Conservation (phyloP, 306 rosid genomes). For the Gillenia trifoliata region DNA sequence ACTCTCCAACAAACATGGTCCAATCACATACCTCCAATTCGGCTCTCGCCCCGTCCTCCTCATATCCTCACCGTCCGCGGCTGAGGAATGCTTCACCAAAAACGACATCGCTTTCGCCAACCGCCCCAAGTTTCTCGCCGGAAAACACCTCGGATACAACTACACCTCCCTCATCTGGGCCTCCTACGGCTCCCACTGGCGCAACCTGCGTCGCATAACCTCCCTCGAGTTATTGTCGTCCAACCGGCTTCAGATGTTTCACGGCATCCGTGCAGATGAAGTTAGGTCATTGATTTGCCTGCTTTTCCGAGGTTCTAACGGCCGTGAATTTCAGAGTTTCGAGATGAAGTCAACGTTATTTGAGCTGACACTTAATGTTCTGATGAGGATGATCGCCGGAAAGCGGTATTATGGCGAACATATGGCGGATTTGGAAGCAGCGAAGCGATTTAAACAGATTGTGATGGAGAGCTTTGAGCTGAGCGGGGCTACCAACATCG, state of each 20-base stretch:
- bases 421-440: conserved; percentile 9
- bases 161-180: conserved; percentile 27
- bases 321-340: conserved; percentile 5
- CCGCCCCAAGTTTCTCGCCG: conserved; percentile 30
- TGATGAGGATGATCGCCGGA: conserved; percentile 40
- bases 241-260: conserved; percentile 20
- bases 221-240: conserved; percentile 26
- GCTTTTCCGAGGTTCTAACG: neutral
- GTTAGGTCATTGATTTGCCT: conserved; percentile 18
- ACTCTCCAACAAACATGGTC: conserved; percentile 23
- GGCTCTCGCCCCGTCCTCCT: conserved; percentile 34
- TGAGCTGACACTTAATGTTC: conserved; percentile 27
- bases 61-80: conserved; percentile 32
- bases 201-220: conserved; percentile 29
- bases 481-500: neutral
- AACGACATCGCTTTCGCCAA: conserved; percentile 38
- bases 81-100: conserved; percentile 35
- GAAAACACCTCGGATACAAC: conserved; percentile 28
- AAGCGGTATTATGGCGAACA: conserved; percentile 32
- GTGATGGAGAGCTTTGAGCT: conserved; percentile 4
- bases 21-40: conserved; percentile 23
- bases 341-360: conserved; percentile 15
- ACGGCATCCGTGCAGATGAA: conserved; percentile 23
- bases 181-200: conserved; percentile 40
- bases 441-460: conserved; percentile 13